phyloP scores from a whole-genome alignment of 2,329 filamentous ascomycete species.

The Xylaria sp. region DNA sequence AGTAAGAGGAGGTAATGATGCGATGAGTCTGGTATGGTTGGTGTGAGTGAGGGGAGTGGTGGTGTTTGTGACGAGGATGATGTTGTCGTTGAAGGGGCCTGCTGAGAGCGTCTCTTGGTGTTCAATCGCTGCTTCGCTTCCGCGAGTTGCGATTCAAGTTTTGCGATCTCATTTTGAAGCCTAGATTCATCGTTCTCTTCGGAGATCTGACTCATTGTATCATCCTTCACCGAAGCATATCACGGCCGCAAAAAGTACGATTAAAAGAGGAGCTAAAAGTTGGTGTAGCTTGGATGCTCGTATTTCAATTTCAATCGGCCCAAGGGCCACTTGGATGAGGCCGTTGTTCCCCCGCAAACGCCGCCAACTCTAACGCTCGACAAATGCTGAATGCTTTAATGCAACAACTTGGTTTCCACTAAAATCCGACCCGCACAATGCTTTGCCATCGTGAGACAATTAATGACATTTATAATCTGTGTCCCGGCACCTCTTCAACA shows the following conservation, averaged over 20 bases:
- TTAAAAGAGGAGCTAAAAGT: conserved; percentile 12
- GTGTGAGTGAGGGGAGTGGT: background rate
- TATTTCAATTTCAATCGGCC: conserved; percentile 21
- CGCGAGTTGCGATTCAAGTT: conserved; percentile 65
- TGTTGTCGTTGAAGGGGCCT: background rate
- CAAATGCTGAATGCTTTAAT: conserved; percentile 23
- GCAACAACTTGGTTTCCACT: conserved; percentile 20
- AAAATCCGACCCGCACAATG: conserved; percentile 27
- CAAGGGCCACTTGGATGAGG: conserved; percentile 26
- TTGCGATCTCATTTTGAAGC: conserved; percentile 65
- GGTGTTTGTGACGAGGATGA: background rate
- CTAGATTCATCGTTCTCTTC: conserved; percentile 40
- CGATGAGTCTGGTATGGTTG: conserved; percentile 37
- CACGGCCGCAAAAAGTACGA: background rate
- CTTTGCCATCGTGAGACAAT: conserved; percentile 34
- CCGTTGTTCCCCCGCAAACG: conserved; percentile 38
- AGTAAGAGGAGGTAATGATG: conserved; percentile 80
- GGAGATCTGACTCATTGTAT: conserved; percentile 37
- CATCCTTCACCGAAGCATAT: conserved; percentile 16
- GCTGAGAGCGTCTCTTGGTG: conserved; percentile 28
- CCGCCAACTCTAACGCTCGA: conserved; percentile 34
- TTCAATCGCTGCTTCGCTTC: conserved; percentile 51
- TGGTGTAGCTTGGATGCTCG: conserved; percentile 22
- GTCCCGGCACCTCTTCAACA: background rate
- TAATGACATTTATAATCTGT: conserved; percentile 10